Evolutionary conservation across 306 rosid species (phyloP).

Genomic region (Lupinus albus): DNA sequence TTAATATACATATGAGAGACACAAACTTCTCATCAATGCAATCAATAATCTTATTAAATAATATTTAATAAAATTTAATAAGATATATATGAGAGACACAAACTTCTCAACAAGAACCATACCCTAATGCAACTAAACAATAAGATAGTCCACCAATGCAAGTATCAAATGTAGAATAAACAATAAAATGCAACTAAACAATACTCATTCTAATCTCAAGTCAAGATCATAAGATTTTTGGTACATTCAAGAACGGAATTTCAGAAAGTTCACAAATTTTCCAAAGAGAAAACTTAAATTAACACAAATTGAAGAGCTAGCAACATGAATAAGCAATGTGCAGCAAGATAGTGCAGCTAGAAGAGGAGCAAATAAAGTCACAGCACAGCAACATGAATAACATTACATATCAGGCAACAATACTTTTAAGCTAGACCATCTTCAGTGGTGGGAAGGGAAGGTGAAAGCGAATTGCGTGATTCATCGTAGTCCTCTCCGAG

Average conservation of each 20-base stretch:
- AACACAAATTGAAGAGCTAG: slow-evolving; percentile 39
- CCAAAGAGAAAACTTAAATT: slow-evolving; percentile 51
- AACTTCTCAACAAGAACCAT: no score
- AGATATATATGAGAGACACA: no score
- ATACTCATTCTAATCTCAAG: slow-evolving; percentile 37
- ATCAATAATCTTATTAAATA: no score
- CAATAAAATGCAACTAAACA: slow-evolving; percentile 36
- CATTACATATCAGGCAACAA: slow-evolving; percentile 8
- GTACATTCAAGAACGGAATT: slow-evolving; percentile 39
- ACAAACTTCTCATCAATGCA: no score
- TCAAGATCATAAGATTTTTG: slow-evolving; percentile 39
- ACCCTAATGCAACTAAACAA: no score
- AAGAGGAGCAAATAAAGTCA: slow-evolving; percentile 22
- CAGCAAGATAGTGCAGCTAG: slow-evolving; percentile 58
- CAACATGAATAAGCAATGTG: slow-evolving; percentile 28
- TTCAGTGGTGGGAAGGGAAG: slow-evolving; percentile 92
- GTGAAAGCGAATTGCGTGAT: slow-evolving; percentile 83
- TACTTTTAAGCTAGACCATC: slow-evolving; percentile 65
- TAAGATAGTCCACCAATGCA: no score
- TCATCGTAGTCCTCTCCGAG: slow-evolving; percentile 89
- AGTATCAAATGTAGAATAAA: slow-evolving; percentile 33
- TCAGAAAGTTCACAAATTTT: slow-evolving; percentile 47
- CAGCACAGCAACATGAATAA: slow-evolving; percentile 29
- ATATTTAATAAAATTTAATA: no score
- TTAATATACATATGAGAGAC: no score